Percentiles rank a stretch among this genome's conserved stretches.
Evolutionary conservation across 139 green algal genomes (phyloP).

Genomic region (Picochlorum costavermella): DNA sequence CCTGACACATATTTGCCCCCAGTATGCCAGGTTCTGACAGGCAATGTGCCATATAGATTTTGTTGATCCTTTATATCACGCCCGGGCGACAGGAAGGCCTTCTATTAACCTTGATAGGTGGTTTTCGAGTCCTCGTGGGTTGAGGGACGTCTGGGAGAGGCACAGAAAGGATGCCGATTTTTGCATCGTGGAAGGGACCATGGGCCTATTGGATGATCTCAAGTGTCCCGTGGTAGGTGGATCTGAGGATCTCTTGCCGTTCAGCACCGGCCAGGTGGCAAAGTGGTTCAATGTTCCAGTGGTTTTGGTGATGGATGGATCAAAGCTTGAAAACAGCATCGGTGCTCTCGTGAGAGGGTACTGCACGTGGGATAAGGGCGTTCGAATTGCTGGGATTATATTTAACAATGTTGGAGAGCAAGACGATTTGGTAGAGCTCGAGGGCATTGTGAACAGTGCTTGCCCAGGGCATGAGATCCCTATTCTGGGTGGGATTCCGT

Average conservation of each 20-base stretch:
- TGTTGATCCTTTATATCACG: conserved; percentile 59
- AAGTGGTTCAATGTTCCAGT: conserved; percentile 70
- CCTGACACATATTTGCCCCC: too few relatives aligned
- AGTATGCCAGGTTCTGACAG: too few relatives aligned
- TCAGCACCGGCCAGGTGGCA: conserved; percentile 71
- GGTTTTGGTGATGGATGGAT: conserved; percentile 78
- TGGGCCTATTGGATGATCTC: conserved; percentile 72
- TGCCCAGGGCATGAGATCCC: conserved; percentile 20
- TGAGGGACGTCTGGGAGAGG: conserved; percentile 34
- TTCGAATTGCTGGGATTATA: conserved; percentile 62
- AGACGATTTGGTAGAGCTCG: conserved; percentile 41
- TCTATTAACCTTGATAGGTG: conserved; percentile 78
- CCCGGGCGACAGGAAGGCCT: conserved; percentile 54
- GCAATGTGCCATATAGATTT: conserved; percentile 44
- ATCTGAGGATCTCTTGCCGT: conserved; percentile 18
- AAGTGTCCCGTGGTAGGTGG: conserved; percentile 45
- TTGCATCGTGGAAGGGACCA: conserved; percentile 69
- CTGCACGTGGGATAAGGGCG: conserved; percentile 52
- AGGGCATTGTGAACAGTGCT: conserved; percentile 37
- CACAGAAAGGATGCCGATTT: conserved; percentile 51
- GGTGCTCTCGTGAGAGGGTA: conserved; percentile 35
- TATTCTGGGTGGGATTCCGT: conserved; percentile 65
- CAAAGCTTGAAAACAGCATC: conserved; percentile 37
- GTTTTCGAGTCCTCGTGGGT: conserved; percentile 56
- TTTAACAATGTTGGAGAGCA: conserved; percentile 65